Percentiles rank a stretch among this genome's conserved stretches.
These are phyloP conservation scores for Penicillium fuscoglaucum DNA, from an alignment of 2,329 filamentous ascomycete genomes.

Conservation along the genomic window DNA sequence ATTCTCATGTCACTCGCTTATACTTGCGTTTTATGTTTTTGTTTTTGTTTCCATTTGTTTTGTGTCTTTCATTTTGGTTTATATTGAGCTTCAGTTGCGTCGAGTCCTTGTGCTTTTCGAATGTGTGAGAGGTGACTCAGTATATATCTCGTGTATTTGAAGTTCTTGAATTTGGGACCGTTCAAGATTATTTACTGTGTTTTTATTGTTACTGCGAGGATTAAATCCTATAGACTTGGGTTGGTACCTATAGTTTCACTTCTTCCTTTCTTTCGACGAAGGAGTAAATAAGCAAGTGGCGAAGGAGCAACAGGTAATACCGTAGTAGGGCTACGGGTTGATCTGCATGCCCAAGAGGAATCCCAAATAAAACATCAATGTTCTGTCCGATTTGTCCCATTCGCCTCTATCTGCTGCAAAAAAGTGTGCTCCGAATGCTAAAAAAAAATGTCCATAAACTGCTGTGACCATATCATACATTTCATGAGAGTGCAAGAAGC, in stretches of 20 bases:
- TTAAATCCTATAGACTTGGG: not conserved
- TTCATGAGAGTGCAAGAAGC: constrained; percentile 17
- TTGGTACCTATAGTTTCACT: not conserved
- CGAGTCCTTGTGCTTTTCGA: too few relatives aligned
- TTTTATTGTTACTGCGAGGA: not conserved
- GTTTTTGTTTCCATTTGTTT: not conserved
- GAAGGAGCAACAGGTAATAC: not conserved
- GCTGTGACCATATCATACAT: constrained; percentile 21
- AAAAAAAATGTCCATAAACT: constrained; percentile 4
- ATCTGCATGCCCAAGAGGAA: not conserved
- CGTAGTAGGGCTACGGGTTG: too few relatives aligned
- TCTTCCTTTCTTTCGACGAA: too few relatives aligned
- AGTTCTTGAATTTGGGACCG: not conserved
- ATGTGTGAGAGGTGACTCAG: not conserved
- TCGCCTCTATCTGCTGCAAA: not conserved
- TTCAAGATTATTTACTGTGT: not conserved
- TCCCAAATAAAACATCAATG: not conserved
- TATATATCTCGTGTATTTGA: not conserved
- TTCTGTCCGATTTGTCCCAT: not conserved
- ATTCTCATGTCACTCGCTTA: not conserved
- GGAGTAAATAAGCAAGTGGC: not conserved
- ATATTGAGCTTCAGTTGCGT: not conserved
- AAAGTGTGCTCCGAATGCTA: not conserved
- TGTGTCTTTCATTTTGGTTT: not conserved
- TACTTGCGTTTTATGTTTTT: not conserved